Evolutionary conservation across 2,329 filamentous ascomycete genomes (phyloP).

Genomic region (Talaromyces sp.): DNA sequence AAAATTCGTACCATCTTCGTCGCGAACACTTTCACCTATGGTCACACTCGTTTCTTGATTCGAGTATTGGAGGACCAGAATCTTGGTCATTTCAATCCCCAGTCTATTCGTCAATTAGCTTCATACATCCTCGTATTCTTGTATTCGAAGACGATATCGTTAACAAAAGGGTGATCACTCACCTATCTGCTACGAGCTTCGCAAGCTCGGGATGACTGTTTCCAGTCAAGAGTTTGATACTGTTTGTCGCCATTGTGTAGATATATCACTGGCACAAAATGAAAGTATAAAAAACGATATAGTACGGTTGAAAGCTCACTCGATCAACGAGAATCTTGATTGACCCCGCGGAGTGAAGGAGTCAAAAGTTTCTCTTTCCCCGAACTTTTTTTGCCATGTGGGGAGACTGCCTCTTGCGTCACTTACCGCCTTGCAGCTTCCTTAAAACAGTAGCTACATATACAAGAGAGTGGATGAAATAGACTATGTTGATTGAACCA

Average conservation of each 20-base stretch:
- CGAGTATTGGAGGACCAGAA: conserved; percentile 65
- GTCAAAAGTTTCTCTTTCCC: conserved; percentile 16
- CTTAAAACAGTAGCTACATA: not conserved
- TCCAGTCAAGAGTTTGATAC: conserved; percentile 70
- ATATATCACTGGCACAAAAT: not conserved
- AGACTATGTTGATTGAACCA: not conserved
- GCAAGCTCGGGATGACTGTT: conserved; percentile 72
- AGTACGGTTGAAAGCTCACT: not conserved
- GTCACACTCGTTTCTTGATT: conserved; percentile 68
- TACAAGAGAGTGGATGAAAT: not conserved
- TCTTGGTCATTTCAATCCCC: conserved; percentile 65
- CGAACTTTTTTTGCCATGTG: conserved; percentile 13
- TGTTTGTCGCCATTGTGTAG: conserved; percentile 60
- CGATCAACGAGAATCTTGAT: conserved; percentile 4
- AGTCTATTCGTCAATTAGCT: conserved; percentile 44
- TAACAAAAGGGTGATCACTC: conserved; percentile 26
- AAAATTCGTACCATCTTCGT: conserved; percentile 72
- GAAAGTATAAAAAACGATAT: not conserved
- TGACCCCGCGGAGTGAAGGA: conserved; percentile 13
- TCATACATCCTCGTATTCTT: not conserved
- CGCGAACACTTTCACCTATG: conserved; percentile 91
- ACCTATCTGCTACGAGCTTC: conserved; percentile 66
- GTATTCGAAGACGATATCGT: not conserved
- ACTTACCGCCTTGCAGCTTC: conserved; percentile 4
- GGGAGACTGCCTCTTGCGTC: conserved; percentile 11